Conservation (phyloP, 1,284 basidiomycete species). For the Meira nashicola region DNA sequence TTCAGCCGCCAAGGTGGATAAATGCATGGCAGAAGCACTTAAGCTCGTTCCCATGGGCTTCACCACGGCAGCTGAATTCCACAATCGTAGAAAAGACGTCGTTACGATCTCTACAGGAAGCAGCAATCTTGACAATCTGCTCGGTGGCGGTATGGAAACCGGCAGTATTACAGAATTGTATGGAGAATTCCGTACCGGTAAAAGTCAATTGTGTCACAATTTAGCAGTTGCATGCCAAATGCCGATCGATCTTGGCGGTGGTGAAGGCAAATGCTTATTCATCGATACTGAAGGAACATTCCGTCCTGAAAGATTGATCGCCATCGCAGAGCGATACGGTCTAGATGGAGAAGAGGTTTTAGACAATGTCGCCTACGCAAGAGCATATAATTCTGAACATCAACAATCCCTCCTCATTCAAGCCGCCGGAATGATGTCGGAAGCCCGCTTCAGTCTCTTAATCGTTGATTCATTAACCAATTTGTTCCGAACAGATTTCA, state of each 20-base stretch:
- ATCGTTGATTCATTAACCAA: constrained; percentile 97
- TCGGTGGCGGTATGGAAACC: constrained; percentile 97
- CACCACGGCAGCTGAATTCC: constrained; percentile 91
- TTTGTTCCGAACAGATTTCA: constrained; percentile 92
- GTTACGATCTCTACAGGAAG: constrained; percentile 96
- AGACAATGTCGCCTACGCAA: constrained; percentile 96
- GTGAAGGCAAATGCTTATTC: constrained; percentile 97
- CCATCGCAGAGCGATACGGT: constrained; percentile 91
- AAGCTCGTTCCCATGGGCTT: constrained; percentile 97
- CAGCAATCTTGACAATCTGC: constrained; percentile 87
- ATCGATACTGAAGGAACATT: constrained; percentile 99
- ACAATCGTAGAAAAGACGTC: constrained; percentile 88
- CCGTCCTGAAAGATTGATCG: constrained; percentile 86
- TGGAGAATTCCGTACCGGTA: constrained; percentile 97
- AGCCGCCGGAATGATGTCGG: constrained; percentile 72
- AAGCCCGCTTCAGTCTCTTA: constrained; percentile 79
- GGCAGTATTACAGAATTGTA: constrained; percentile 97
- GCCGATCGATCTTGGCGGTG: constrained; percentile 94
- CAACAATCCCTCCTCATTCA: constrained; percentile 84
- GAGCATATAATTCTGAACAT: constrained; percentile 98
- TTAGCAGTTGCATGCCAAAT: constrained; percentile 96
- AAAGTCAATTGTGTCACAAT: constrained; percentile 97
- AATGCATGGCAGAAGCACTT: constrained; percentile 80
- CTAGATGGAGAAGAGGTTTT: constrained; percentile 94
- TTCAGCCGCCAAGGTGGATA: constrained; percentile 95